These are phyloP conservation scores for Arachnopeziza araneosa DNA, from an alignment of 2,329 filamentous ascomycete species.

Conservation along the genomic window DNA sequence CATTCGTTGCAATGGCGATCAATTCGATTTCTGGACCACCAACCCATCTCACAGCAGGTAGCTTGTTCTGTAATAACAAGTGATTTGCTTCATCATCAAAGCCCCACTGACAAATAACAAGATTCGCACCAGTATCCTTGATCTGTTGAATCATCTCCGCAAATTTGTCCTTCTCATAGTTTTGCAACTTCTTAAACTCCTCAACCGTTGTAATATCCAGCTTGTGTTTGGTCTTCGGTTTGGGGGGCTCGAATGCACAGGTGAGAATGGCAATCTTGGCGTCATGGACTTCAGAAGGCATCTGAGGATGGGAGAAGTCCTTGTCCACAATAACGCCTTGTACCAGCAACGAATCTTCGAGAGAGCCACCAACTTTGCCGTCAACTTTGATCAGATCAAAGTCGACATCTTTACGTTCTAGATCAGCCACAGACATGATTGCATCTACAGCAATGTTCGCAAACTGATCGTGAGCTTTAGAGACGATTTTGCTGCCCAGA, in stretches of 20 bases:
- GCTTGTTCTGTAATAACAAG: conserved; percentile 87
- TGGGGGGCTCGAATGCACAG: conserved; percentile 96
- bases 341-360: conserved; percentile 91
- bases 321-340: conserved; percentile 99
- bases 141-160: conserved; percentile 98
- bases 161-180: conserved; percentile 94
- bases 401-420: conserved; percentile 94
- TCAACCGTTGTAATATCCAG: conserved; percentile 95
- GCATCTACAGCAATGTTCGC: conserved; percentile 96
- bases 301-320: conserved; percentile 98
- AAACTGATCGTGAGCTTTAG: conserved; percentile 97
- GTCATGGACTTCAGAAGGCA: conserved; percentile 91
- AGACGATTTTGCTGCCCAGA: conserved; percentile 97
- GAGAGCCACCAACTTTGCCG: conserved; percentile 88
- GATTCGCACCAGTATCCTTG: conserved; percentile 93
- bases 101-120: conserved; percentile 98
- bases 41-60: conserved; percentile 96
- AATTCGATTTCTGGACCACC: conserved; percentile 97
- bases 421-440: conserved; percentile 90
- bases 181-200: conserved; percentile 96
- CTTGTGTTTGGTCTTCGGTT: conserved; percentile 99
- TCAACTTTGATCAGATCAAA: conserved; percentile 99
- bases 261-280: conserved; percentile 97
- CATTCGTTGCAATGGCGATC: conserved; percentile 97
- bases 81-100: conserved; percentile 99